Evolutionary conservation across 257 asterid genomes (phyloP).

Genomic region (Solanum lignicaule): DNA sequence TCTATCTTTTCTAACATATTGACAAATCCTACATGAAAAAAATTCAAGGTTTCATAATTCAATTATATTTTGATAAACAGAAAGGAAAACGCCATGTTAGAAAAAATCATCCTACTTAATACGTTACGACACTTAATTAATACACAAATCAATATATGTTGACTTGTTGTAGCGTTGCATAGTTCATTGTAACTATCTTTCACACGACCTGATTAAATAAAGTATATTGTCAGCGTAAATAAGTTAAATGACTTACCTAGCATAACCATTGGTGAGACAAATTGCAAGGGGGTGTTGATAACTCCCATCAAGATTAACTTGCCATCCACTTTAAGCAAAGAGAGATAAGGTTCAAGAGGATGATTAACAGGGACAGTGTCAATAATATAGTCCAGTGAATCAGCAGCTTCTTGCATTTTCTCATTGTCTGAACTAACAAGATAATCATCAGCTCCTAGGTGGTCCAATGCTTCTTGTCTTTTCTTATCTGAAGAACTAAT

Average conservation of each 20-base stretch:
- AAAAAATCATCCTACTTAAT: neutral
- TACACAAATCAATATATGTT: neutral
- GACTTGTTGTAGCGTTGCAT: neutral
- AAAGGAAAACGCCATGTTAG: neutral
- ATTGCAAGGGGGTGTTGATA: conserved; percentile 73
- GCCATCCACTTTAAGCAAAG: conserved; percentile 74
- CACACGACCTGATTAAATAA: too few relatives aligned
- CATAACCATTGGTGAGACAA: conserved; percentile 78
- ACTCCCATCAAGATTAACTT: conserved; percentile 89
- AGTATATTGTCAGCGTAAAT: neutral
- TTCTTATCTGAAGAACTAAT: conserved; percentile 82
- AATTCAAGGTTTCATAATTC: neutral
- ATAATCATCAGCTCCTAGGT: conserved; percentile 86
- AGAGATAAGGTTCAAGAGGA: conserved; percentile 77
- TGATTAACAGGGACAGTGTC: conserved; percentile 80
- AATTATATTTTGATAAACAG: neutral
- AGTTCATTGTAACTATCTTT: too few relatives aligned
- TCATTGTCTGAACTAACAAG: conserved; percentile 58
- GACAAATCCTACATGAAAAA: neutral
- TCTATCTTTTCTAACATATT: neutral
- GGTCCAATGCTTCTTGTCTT: conserved; percentile 62
- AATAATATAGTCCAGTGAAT: conserved; percentile 76
- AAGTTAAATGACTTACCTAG: conserved; percentile 45
- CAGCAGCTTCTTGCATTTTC: conserved; percentile 47
- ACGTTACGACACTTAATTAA: neutral